Base-by-base conservation (phyloP, 805 yeast genomes). In the Zygotorulaspora chibaensis region DNA sequence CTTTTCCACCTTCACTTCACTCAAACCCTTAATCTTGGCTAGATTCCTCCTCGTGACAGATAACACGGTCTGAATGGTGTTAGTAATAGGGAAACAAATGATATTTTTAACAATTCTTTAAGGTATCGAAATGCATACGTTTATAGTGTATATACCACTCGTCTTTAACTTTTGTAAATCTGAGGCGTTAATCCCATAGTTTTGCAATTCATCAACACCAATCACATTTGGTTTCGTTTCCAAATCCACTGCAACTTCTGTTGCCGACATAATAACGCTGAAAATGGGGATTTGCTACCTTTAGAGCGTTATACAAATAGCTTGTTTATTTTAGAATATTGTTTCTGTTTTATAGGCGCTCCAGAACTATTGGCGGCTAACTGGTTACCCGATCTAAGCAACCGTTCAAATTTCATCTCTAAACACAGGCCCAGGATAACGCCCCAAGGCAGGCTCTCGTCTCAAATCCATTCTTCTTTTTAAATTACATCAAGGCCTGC, bases 1-100 rank as follows among this genome's bases (percentile, higher is more conserved):
- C 58, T 82, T 82, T 36, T 84, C 91, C 3, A 87, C 90, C 58
- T 85, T 84, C 15, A 82, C 81, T 61, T 84, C 91, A 54, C 85
- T 78, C 28, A 84, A 68, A 1, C 91, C 91, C 59, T 81, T 83
- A 15, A 84, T 83, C 44, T 78, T 75, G 41, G 80, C 68, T 39
- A 85, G 56, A 38, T 81, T 79, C 51, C 86, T 73, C 60, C 84
- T 77, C 4, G 90, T 79, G 1, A 85, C 81, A 15, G 82, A 73
- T 13, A 76, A 57, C 2, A 75, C 78, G 2, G 81, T 69, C 78
- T 75, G 38, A 12, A 9, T 13, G 5, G 11, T 13, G 36, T 33
- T 33, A 33, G 20, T 33, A 33, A n/a, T 33, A 13, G 12, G 20
- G 13, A 33, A 33, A 15, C 4, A 6, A 13, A 30, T 8, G 13